Evolutionary conservation across 2,329 filamentous ascomycete genomes (phyloP).

Genomic region (Orbilia ellipsospora): DNA sequence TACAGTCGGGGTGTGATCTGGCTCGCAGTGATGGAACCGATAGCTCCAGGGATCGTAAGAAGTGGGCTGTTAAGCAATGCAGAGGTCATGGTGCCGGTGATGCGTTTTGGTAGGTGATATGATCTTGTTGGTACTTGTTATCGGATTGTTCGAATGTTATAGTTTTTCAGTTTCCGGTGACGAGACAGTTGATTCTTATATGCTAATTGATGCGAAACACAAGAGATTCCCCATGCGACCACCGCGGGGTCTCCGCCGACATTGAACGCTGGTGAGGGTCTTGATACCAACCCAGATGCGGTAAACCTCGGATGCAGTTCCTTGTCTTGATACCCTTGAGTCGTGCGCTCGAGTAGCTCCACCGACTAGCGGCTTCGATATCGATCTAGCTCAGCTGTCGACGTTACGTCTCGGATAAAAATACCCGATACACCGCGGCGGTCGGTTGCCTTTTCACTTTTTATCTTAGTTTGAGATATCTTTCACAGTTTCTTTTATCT

Average conservation of each 20-base stretch:
- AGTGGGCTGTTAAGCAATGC: slow-evolving; percentile 7
- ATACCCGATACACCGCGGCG: too few species aligned
- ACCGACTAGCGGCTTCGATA: too few species aligned
- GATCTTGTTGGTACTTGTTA: not conserved
- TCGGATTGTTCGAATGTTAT: slow-evolving; percentile 4
- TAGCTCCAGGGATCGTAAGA: slow-evolving; percentile 5
- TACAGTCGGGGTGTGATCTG: slow-evolving; percentile 19
- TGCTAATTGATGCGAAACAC: slow-evolving; percentile 3
- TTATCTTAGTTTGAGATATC: too few species aligned
- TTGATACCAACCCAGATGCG: too few species aligned
- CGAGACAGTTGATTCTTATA: slow-evolving; percentile 13
- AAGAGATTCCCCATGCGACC: not conserved
- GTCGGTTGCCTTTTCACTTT: too few species aligned
- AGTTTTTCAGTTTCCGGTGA: slow-evolving; percentile 8
- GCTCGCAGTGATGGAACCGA: slow-evolving; percentile 14
- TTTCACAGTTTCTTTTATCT: too few species aligned
- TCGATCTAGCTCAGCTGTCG: too few species aligned
- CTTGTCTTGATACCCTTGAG: too few species aligned
- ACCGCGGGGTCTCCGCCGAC: not conserved
- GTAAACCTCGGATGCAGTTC: too few species aligned
- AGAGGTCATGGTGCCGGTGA: not conserved
- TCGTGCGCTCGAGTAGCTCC: too few species aligned
- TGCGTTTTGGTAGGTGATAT: not conserved
- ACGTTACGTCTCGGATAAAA: too few species aligned
- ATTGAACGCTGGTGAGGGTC: too few species aligned